These are phyloP conservation scores for Tuber aestivum DNA, from an alignment of 495 filamentous ascomycete species.

Conservation along the genomic window DNA sequence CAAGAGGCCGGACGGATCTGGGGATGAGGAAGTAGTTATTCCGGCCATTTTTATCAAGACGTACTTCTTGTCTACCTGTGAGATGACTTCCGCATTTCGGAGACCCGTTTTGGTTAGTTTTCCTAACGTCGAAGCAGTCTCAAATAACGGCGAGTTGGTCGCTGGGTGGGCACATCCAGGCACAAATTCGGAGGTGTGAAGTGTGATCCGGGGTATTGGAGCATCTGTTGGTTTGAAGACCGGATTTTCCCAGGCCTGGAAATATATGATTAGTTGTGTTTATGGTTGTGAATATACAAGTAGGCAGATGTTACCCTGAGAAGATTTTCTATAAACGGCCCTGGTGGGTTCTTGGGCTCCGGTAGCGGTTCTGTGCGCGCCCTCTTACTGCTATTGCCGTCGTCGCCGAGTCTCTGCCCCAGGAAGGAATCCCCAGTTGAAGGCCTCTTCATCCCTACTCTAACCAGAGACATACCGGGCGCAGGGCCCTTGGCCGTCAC, in stretches of 20 bases:
- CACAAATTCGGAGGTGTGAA: not conserved
- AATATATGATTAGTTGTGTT: conserved; percentile 2
- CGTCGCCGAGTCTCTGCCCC: not conserved
- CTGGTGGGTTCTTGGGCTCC: conserved; percentile 14
- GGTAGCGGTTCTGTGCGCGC: conserved; percentile 4
- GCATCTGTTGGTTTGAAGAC: conserved; percentile 54
- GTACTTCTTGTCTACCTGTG: conserved; percentile 86
- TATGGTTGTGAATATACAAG: not conserved
- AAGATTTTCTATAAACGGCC: conserved; percentile 32
- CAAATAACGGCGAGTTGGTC: not conserved
- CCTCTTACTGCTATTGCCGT: conserved; percentile 12
- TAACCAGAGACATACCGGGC: not conserved
- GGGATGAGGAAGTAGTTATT: conserved; percentile 5
- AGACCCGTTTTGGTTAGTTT: conserved; percentile 65
- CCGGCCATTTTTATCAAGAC: conserved; percentile 60
- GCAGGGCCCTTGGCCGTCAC: not conserved
- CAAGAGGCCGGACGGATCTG: conserved; percentile 46
- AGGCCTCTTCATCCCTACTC: conserved; percentile 35
- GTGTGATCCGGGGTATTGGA: conserved; percentile 47
- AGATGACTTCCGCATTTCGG: conserved; percentile 58
- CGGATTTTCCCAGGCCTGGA: conserved; percentile 56
- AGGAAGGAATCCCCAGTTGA: conserved; percentile 15
- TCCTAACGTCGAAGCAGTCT: conserved; percentile 41
- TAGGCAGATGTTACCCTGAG: conserved; percentile 39
- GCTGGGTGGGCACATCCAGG: not conserved